A percentile compares a stretch with the other conserved stretches of the same genome.
Conservation (phyloP, 345 rosid genomes). For the Nephelium lappaceum region DNA sequence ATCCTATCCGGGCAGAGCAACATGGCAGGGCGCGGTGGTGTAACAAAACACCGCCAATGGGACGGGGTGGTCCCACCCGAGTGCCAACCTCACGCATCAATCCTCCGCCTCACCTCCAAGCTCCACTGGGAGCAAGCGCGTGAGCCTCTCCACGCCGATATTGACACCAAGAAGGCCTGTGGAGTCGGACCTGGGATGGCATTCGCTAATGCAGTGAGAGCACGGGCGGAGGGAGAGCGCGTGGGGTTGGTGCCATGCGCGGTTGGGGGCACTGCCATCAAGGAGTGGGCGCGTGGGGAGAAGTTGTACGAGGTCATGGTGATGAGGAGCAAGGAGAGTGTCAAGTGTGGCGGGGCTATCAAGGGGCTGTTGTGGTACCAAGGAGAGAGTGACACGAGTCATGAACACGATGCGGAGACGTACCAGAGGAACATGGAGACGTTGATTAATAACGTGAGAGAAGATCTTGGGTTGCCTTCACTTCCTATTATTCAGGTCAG, state of each 20-base stretch:
- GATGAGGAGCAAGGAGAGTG: constrained; percentile 61
- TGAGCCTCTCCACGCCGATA: constrained; percentile 84
- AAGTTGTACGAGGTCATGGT: constrained; percentile 72
- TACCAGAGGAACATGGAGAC: constrained; percentile 63
- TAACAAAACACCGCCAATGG: constrained; percentile 60
- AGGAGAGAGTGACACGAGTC: constrained; percentile 82
- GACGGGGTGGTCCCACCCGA: constrained; percentile 68
- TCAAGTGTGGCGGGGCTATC: constrained; percentile 60
- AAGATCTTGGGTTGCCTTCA: constrained; percentile 65
- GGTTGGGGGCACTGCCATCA: constrained; percentile 86
- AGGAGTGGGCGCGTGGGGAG: constrained; percentile 79
- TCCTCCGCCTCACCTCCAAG: constrained; percentile 62
- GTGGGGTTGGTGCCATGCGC: constrained; percentile 85
- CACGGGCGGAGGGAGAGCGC: constrained; percentile 13
- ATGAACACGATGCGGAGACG: constrained; percentile 56
- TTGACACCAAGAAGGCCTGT: constrained; percentile 66
- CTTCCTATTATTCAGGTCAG: constrained; percentile 81
- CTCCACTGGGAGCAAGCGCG: constrained; percentile 71
- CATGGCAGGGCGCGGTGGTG: constrained; percentile 95
- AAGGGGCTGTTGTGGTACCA: constrained; percentile 86
- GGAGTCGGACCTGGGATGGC: constrained; percentile 95
- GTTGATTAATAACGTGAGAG: constrained; percentile 55
- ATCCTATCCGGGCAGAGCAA: constrained; percentile 94
- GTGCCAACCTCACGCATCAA: constrained; percentile 52
- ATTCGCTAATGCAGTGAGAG: constrained; percentile 61